Evolutionary conservation across 306 rosid genomes (phyloP), one percentile per base, ranked within the genome.

Genomic region (Senna siamea): DNA sequence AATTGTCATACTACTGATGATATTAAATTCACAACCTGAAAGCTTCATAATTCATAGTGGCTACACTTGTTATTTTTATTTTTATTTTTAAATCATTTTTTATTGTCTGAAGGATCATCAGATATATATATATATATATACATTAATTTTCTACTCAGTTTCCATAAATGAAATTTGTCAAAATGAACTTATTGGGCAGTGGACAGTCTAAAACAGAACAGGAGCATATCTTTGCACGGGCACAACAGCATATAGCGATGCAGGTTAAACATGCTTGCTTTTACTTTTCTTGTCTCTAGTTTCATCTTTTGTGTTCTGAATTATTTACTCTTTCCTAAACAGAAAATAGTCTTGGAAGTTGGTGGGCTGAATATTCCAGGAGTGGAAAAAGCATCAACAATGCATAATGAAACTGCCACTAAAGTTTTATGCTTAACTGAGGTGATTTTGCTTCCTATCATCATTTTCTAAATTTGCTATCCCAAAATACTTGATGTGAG

Each of bases 131-230:
- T 46, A 23, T 32, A 58, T 54, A 13, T 57, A 62, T 51, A 20
- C 38, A 47, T 17, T 47, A 12, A 43, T 12, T 57, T 26, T 37
- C 34, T 20, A 56, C 44, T 55, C 41, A 18, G 17, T 35, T 34
- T 67, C 40, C 64, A 38, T 55, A 14, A 22, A 63, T 59, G 26
- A 61, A 37, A 37, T 43, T 54, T 74, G 6, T 68, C 50, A 11
- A 43, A 28, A 53, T 83, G 52, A 50, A 37, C 70, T 80, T 78
- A 44, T 65, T 38, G 66, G 75, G 86, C 83, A 82, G 78, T 3
- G 86, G 83, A 61, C 97, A 91, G 70, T 80, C 92, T 71, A 88
- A 85, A 91, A 76, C 92, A 68, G 97, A 91, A 70, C 92, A 91
- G 80, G 97, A 91, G 55, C 73, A 83, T 80, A 74, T 88, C 37